Evolutionary conservation across 257 asterid genomes (phyloP), one percentile per base, ranked within the genome.

Genomic region (Linderniella brevidens): DNA sequence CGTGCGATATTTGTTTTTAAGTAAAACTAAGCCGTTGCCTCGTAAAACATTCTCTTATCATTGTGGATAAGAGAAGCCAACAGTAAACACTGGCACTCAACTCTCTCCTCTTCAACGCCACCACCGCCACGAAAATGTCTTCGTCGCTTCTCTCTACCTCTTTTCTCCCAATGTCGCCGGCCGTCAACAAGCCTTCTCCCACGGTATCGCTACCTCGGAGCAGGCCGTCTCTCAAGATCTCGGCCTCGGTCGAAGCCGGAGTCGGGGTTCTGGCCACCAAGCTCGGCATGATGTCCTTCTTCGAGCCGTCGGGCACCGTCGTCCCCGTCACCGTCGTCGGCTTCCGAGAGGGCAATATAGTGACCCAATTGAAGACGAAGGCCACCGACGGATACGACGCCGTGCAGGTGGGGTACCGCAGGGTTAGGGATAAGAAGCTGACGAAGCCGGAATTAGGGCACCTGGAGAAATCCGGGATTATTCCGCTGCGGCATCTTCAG

Each of bases 381-480:
- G 78, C 83, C 5, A 88, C 92, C 4, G 94, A 88, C 63, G 94
- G 95, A 9, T 88, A 87, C 53, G 66, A 58, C 47, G 69, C 97
- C 32, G 97, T 88, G 20, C 97, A 88, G 51, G 87, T 88, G 4
- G 98, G 98, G 5, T 88, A 88, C 45, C 70, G 95, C 2, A 62
- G 98, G 48, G 79, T 88, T 1, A 68, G 98, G 5, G 95, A 88
- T 48, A 56, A 71, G 55, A 88, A 88, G 41, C 55, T 88, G 59
- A 88, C 94, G 41, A 88, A 88, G 17, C 98, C 98, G 18, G 98
- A 88, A 65, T 37, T 84, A 50, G 98, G 98, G 0, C 98, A 88
- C 55, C 60, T 88, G 59, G 76, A 80, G 68, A 88, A 88, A 40
- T 80, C 93, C 1, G 98, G 92, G 15, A 67, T 88, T 53, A 88